phyloP scores from a whole-genome alignment of 441 rosid species.

The Capsella rubella region DNA sequence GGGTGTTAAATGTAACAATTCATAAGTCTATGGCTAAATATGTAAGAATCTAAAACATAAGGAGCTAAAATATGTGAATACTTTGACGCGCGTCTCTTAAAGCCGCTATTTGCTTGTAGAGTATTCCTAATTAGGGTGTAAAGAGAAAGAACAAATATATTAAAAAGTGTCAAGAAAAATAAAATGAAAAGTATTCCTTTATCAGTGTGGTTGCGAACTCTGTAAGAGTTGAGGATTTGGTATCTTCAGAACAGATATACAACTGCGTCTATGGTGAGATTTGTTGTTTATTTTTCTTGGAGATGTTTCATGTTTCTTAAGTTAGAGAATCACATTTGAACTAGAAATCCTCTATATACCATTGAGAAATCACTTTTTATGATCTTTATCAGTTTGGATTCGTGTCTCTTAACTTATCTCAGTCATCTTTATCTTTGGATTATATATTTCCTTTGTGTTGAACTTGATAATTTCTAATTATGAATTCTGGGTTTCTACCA shows the following conservation, averaged over 20 bases:
- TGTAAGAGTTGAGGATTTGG: conserved; percentile 9
- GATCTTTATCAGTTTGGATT: not conserved
- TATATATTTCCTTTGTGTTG: not conserved
- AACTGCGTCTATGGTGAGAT: conserved; percentile 37
- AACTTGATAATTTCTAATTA: not conserved
- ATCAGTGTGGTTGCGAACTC: not conserved
- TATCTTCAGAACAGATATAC: not conserved
- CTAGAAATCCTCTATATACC: not conserved
- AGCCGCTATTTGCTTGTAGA: conserved; percentile 9
- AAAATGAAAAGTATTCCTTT: no score
- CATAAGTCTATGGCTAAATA: not conserved
- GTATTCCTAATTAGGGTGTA: not conserved
- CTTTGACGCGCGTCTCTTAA: conserved; percentile 1
- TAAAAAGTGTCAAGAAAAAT: no score
- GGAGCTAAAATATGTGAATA: conserved; percentile 8
- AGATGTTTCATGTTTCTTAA: not conserved
- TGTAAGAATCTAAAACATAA: not conserved
- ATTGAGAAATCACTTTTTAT: not conserved
- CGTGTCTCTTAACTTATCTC: not conserved
- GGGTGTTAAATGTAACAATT: not conserved
- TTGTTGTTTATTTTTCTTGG: not conserved
- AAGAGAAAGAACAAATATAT: not conserved
- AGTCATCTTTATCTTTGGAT: conserved; percentile 6
- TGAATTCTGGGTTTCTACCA: not conserved
- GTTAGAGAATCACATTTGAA: not conserved